These are phyloP conservation scores for Xylariales sp. DNA, from an alignment of 2,329 filamentous ascomycete species.

Conservation along the genomic window DNA sequence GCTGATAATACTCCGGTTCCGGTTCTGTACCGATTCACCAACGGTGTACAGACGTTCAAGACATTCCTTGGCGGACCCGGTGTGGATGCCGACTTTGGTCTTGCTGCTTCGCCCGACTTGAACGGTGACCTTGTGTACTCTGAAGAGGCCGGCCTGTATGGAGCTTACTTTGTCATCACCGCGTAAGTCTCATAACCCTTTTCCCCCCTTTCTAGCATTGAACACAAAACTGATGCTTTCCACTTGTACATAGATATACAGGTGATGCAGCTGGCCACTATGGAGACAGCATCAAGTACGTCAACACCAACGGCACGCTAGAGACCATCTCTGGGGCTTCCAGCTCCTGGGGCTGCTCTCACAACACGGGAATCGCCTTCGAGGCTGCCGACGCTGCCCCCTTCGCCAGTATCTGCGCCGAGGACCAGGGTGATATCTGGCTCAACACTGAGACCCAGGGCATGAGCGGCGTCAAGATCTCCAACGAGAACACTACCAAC, in stretches of 20 bases:
- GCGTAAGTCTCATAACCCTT: conserved; percentile 15
- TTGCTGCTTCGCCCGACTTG: conserved; percentile 51
- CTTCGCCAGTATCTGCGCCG: conserved; percentile 55
- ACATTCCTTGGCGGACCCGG: conserved; percentile 55
- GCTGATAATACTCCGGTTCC: conserved; percentile 45
- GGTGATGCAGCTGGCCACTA: conserved; percentile 52
- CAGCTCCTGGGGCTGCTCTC: conserved; percentile 56
- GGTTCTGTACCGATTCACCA: conserved; percentile 54
- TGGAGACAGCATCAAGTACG: conserved; percentile 45
- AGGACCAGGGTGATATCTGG: conserved; percentile 62
- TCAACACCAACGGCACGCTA: conserved; percentile 45
- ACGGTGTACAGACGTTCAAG: conserved; percentile 52
- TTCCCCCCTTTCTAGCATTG: too few species aligned
- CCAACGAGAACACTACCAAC: conserved; percentile 59
- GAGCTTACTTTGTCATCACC: conserved; percentile 59
- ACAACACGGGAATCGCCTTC: conserved; percentile 62
- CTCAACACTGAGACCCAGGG: conserved; percentile 55
- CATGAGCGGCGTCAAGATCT: conserved; percentile 56
- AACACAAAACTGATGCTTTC: too few species aligned
- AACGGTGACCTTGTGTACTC: conserved; percentile 62
- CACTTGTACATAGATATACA: conserved; percentile 37
- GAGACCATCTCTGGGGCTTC: conserved; percentile 47
- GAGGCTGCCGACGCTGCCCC: conserved; percentile 55
- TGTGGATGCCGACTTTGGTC: conserved; percentile 40
- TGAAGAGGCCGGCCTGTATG: conserved; percentile 49